phyloP scores from a whole-genome alignment of 2,329 filamentous ascomycete species.

The Ceratocystis lukuohia region DNA sequence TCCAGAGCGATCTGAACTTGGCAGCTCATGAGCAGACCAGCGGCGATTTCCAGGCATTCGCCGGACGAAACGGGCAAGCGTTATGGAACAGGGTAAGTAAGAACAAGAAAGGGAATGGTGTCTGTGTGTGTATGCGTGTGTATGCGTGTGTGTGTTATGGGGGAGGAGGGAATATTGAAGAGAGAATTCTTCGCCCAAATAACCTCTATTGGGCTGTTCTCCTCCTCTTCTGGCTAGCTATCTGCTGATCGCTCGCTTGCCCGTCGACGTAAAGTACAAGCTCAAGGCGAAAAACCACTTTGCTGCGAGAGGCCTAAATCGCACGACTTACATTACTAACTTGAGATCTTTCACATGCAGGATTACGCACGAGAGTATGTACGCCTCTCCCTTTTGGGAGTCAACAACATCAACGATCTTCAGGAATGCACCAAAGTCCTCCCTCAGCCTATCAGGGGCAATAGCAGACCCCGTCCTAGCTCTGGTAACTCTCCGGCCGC shows the following conservation, averaged over 20 bases:
- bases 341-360: constrained; percentile 16
- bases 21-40: constrained; percentile 28
- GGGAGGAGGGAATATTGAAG: too few relatives aligned
- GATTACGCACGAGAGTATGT: constrained; percentile 41
- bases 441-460: constrained; percentile 25
- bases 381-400: constrained; percentile 41
- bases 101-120: neutral
- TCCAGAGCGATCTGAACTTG: constrained; percentile 32
- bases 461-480: neutral
- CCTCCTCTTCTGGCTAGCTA: too few relatives aligned
- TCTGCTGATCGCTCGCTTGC: too few relatives aligned
- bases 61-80: constrained; percentile 26
- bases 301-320: neutral
- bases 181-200: too few relatives aligned
- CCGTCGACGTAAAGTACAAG: too few relatives aligned
- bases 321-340: neutral
- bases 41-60: constrained; percentile 30
- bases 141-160: too few relatives aligned
- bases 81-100: constrained; percentile 31
- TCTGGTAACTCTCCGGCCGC: neutral
- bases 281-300: neutral
- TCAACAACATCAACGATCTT: constrained; percentile 42
- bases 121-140: too few relatives aligned
- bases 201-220: too few relatives aligned
- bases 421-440: constrained; percentile 42